Base-by-base conservation (phyloP, 2,329 filamentous ascomycete genomes). In the Paecilomyces dactylethromorphus region DNA sequence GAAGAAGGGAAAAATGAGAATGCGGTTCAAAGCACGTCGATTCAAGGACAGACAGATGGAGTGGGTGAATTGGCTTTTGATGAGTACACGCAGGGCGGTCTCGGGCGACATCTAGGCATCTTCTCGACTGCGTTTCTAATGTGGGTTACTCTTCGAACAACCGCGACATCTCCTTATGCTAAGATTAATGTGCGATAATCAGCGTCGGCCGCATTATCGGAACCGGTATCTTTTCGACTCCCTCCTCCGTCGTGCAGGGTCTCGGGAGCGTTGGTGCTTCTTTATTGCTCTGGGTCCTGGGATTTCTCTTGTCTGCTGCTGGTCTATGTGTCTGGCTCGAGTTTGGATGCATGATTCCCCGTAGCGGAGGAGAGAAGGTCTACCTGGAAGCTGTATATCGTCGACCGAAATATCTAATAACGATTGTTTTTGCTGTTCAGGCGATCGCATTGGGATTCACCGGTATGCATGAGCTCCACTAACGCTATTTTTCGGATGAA, bases 201-300 rank as follows among this genome's bases (percentile, higher is more conserved):
- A 45, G 35, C 10, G 35, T 45, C n/a, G 35, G 35, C 45, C 80
- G 86, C 45, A 85, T 89, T 24, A 85, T 89, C 35, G 86, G 86
- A 18, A 86, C 82, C 62, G 86, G 86, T 32, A 88, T 90, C 62
- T 90, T 90, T 65, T 86, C 87, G 0, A 88, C 86, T 0, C 87
- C 85, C 0, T 87, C 84, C 0, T 80, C 84, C 3, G 87, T 90
- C 56, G 78, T 88, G 0, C 79, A 82, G 26, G 81, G 83, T 0
- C 85, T 85, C 1, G 87, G 87, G 2, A 89, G 86, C 59, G 80
- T 86, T 0, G 87, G 86, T 0, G 75, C 88, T 1, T 80, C 84
- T 1, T 71, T 90, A 6, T 64, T 79, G 0, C 73, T 90, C 0
- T 90, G 87, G 87, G 59, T 87, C 0, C 70, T 83, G 0, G 87